Percentiles rank a stretch among this genome's conserved stretches.
phyloP scores from a whole-genome alignment of 257 asterid genomes.

The Verbena officinalis region DNA sequence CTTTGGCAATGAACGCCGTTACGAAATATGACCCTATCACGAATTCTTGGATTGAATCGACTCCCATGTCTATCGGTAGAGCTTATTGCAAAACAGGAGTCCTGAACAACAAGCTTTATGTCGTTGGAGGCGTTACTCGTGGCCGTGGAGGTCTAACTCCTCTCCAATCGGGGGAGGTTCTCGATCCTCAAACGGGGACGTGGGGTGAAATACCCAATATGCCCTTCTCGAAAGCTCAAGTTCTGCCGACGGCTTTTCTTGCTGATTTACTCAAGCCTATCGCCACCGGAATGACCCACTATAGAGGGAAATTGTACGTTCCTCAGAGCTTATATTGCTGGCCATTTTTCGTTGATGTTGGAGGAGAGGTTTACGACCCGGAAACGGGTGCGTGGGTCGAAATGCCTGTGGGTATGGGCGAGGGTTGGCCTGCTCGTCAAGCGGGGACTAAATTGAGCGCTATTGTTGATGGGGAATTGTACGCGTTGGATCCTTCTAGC shows the following conservation, averaged over 20 bases:
- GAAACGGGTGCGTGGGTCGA: constrained; percentile 81
- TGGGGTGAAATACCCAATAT: constrained; percentile 90
- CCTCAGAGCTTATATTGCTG: constrained; percentile 92
- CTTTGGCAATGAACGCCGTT: constrained; percentile 57
- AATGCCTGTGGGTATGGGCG: constrained; percentile 96
- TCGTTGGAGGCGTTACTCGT: constrained; percentile 88
- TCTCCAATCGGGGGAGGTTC: constrained; percentile 88
- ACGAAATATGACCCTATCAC: constrained; percentile 76
- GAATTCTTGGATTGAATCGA: constrained; percentile 71
- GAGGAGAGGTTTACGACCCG: constrained; percentile 95
- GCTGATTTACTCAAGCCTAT: constrained; percentile 92
- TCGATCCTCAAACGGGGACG: constrained; percentile 65
- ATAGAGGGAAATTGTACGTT: constrained; percentile 79
- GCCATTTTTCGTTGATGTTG: constrained; percentile 95
- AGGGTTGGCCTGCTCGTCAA: constrained; percentile 97
- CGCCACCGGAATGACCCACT: constrained; percentile 90
- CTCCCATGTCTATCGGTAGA: constrained; percentile 75
- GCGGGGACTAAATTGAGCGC: constrained; percentile 88
- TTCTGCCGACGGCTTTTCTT: constrained; percentile 82
- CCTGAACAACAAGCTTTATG: constrained; percentile 74
- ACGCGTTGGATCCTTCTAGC: constrained; percentile 83
- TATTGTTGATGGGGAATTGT: constrained; percentile 77
- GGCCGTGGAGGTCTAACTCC: constrained; percentile 77
- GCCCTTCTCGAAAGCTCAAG: constrained; percentile 90
- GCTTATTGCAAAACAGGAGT: constrained; percentile 84